Evolutionary conservation across 331 rosid genomes (phyloP).

Genomic region (Spiraea crenata): DNA sequence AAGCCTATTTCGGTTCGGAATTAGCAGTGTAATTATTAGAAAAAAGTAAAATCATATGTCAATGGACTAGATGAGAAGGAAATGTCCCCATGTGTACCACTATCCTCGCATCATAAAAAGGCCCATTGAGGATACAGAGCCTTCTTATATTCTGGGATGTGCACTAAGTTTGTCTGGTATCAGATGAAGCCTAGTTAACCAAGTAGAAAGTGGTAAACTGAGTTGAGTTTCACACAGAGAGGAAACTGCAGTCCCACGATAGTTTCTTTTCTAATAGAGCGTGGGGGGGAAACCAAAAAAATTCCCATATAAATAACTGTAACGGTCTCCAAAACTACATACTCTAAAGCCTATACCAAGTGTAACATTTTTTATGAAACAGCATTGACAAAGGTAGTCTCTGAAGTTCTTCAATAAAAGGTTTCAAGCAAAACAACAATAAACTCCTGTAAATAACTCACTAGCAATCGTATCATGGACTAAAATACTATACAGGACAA

Average conservation of each 20-base stretch:
- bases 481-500: too few relatives aligned
- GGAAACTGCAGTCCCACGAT: background rate
- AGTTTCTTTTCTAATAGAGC: background rate
- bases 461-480: background rate
- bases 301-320: background rate
- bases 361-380: too few relatives aligned
- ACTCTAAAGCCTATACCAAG: background rate
- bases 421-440: background rate
- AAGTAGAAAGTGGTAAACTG: background rate
- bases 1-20: background rate
- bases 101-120: background rate
- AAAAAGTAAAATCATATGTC: background rate
- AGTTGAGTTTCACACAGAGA: background rate
- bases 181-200: background rate
- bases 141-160: background rate
- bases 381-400: background rate
- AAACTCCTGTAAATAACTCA: background rate
- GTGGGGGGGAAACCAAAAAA: background rate
- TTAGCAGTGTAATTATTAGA: background rate
- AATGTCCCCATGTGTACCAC: background rate
- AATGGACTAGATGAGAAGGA: conserved; percentile 1
- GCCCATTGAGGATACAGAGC: background rate
- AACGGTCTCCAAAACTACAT: background rate
- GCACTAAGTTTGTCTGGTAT: too few relatives aligned
- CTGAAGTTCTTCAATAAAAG: background rate